A percentile compares a stretch with the other conserved stretches of the same genome.
Conservation (phyloP, 495 filamentous ascomycete species). For the Talaromyces proteolyticus region DNA sequence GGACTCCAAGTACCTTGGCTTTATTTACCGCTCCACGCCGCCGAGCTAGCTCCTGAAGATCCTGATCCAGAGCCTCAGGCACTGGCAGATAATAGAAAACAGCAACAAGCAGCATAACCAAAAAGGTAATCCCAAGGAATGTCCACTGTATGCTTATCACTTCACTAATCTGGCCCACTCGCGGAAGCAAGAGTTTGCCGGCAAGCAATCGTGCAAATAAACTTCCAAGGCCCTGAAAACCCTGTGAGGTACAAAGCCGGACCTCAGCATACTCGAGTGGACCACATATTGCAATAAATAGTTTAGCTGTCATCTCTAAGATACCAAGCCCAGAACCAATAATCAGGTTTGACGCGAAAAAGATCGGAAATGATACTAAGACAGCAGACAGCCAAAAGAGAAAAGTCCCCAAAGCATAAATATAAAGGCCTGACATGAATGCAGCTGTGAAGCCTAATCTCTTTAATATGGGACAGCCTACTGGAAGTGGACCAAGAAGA, state of each 20-base stretch:
- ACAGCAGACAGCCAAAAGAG: constrained; percentile 56
- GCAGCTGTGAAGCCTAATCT: constrained; percentile 48
- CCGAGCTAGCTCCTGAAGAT: constrained; percentile 50
- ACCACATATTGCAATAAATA: constrained; percentile 49
- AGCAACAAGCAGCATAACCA: constrained; percentile 38
- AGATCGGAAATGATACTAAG: constrained; percentile 45
- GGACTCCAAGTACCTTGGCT: not conserved
- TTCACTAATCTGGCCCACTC: constrained; percentile 18
- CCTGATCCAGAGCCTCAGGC: constrained; percentile 58
- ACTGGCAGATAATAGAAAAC: constrained; percentile 60
- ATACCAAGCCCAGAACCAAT: constrained; percentile 44
- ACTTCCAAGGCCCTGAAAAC: constrained; percentile 47
- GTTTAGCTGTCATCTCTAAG: constrained; percentile 47
- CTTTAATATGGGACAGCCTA: constrained; percentile 39
- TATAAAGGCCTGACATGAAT: constrained; percentile 42
- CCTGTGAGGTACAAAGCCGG: constrained; percentile 47
- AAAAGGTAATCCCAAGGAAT: constrained; percentile 54
- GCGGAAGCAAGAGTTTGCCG: constrained; percentile 39
- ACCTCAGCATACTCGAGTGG: constrained; percentile 46
- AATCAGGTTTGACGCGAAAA: constrained; percentile 49
- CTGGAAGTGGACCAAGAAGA: constrained; percentile 35
- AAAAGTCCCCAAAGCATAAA: constrained; percentile 44
- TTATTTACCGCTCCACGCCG: constrained; percentile 21
- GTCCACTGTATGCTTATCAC: constrained; percentile 65
- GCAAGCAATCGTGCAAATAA: constrained; percentile 43